A percentile compares a stretch with the other conserved stretches of the same genome.
Conservation (phyloP, 2,329 filamentous ascomycete genomes). For the Microcera coccophila region DNA sequence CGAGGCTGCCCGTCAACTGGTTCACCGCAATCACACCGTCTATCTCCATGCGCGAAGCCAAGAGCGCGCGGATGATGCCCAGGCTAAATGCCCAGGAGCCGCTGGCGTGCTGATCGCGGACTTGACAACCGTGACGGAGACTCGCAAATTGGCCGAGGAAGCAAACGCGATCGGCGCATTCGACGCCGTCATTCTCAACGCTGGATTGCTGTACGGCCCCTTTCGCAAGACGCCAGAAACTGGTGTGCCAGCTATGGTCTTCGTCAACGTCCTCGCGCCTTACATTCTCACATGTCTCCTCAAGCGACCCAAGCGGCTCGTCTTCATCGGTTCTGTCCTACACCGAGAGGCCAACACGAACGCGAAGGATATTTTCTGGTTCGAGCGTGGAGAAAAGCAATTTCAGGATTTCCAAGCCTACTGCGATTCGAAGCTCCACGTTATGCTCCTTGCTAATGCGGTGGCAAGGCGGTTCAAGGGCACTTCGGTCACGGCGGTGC, state of each 20-base stretch:
- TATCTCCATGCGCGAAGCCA: slow-evolving; percentile 21
- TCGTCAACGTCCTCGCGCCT: slow-evolving; percentile 20
- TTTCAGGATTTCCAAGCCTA: slow-evolving; percentile 19
- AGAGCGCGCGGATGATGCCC: slow-evolving; percentile 16
- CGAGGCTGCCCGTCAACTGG: slow-evolving; percentile 20
- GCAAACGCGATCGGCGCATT: slow-evolving; percentile 20
- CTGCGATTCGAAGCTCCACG: slow-evolving; percentile 20
- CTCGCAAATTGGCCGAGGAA: slow-evolving; percentile 18
- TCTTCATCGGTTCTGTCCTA: slow-evolving; percentile 16
- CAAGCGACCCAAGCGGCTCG: slow-evolving; percentile 15
- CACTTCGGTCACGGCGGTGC: slow-evolving; percentile 16
- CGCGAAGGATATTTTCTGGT: slow-evolving; percentile 19
- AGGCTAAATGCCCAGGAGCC: slow-evolving; percentile 13
- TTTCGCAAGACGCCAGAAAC: slow-evolving; percentile 16
- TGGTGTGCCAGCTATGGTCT: slow-evolving; percentile 16
- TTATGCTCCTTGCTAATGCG: slow-evolving; percentile 19
- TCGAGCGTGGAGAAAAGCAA: slow-evolving; percentile 12
- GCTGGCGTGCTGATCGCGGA: slow-evolving; percentile 17
- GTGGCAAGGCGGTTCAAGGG: slow-evolving; percentile 15
- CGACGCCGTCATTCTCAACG: slow-evolving; percentile 19
- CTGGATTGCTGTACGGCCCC: slow-evolving; percentile 15
- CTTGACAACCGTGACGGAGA: slow-evolving; percentile 17
- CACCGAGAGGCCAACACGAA: slow-evolving; percentile 15
- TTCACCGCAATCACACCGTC: slow-evolving; percentile 19
- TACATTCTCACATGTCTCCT: slow-evolving; percentile 21